Evolutionary conservation across 2,329 filamentous ascomycete species (phyloP), one percentile per base, ranked within the genome.

Genomic region (Monosporascus sp.): DNA sequence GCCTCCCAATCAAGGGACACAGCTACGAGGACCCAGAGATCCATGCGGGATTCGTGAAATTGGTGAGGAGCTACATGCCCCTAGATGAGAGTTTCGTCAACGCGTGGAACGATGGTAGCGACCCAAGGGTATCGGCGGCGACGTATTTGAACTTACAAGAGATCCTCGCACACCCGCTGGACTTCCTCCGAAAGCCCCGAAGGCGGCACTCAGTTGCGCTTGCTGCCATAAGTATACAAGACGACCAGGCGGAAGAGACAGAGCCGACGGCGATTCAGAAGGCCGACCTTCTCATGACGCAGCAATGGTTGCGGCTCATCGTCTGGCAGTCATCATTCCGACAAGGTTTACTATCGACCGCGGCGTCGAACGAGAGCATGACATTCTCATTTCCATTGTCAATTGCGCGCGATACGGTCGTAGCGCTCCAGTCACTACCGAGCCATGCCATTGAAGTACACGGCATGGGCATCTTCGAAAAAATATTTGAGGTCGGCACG

Each of bases 261-360:
- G 65, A 68, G 55, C 67, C 70, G 5, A 86, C 84, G 1, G 82
- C 86, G 54, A 85, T 82, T 20, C 86, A 89, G 60, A 86, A 84
- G 51, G 84, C 87, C 7, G 84, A 89, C 60, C 76, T 89, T 19
- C 75, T 86, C 44, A 79, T 86, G 51, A 88, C 84, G 2, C 86
- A 89, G 64, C 84, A 87, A 62, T 89, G 86, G 86, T 74, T 89
- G 5, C 76, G 82, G 19, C 81, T 84, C 1, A 86, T 88, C 70
- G 80, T 88, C n/a, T 89, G 86, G 86, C 86, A 88, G 60, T 78
- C 86, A 2, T 85, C 84, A 3, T 86, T 87, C 60, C 79, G 81
- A 20, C 84, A 87, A 59, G 82, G 83, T 4, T 79, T 84, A 24
- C 74, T 88, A 20, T 85, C 82, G 35, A 82, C 79, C 35, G 76